These are phyloP conservation scores for Starmera quercuum DNA, from an alignment of 805 yeast species.

Conservation along the genomic window DNA sequence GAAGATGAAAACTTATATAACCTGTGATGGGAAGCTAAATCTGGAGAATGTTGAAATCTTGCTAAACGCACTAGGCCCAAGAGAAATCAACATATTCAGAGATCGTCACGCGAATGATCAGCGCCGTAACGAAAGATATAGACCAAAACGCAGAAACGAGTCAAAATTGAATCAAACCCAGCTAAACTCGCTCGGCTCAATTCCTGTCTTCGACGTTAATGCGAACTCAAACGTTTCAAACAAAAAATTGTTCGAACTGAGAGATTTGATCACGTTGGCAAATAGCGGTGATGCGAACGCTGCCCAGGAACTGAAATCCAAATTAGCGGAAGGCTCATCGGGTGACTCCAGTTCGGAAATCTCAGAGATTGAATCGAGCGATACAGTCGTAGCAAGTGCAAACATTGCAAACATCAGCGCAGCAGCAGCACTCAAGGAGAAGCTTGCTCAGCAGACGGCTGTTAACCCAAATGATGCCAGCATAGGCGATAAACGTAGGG, in stretches of 20 bases:
- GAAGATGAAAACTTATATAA: conserved; percentile 63
- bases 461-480: conserved; percentile 6
- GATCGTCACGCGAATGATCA: conserved; percentile 61
- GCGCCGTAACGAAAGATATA: conserved; percentile 50
- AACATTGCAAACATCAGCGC: conserved; percentile 34
- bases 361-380: conserved; percentile 4
- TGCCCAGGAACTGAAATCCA: neutral
- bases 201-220: neutral
- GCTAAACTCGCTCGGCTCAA: neutral
- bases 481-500: conserved; percentile 16
- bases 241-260: conserved; percentile 59
- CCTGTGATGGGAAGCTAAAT: conserved; percentile 83
- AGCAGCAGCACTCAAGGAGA: conserved; percentile 35
- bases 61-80: conserved; percentile 53
- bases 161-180: conserved; percentile 15
- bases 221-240: conserved; percentile 39
- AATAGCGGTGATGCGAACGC: conserved; percentile 46
- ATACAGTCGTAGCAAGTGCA: conserved; percentile 20
- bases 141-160: conserved; percentile 42
- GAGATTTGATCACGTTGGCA: conserved; percentile 58
- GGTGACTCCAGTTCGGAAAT: conserved; percentile 4
- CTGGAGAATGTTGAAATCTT: conserved; percentile 69
- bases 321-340: conserved; percentile 4
- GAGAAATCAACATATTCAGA: conserved; percentile 74
- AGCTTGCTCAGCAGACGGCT: conserved; percentile 18